These are phyloP conservation scores for Dactylonectria macrodidyma DNA, from an alignment of 2,329 filamentous ascomycete species.

Conservation along the genomic window DNA sequence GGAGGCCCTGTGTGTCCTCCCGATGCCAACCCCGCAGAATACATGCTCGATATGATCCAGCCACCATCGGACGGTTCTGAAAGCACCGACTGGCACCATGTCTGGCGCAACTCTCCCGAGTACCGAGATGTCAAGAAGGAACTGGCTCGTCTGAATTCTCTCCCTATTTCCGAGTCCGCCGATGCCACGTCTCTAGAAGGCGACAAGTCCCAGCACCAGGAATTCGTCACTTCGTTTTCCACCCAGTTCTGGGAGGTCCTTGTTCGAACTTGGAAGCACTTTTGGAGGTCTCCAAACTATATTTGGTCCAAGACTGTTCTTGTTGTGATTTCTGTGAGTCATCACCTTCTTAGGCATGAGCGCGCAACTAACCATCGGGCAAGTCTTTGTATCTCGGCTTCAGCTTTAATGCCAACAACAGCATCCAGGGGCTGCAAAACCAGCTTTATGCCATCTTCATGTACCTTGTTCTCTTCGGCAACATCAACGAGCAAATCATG, in stretches of 20 bases:
- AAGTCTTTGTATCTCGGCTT: conserved; percentile 75
- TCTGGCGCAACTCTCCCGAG: conserved; percentile 58
- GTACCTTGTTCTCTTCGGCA: conserved; percentile 76
- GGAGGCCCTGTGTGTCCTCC: conserved; percentile 68
- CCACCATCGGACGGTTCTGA: conserved; percentile 51
- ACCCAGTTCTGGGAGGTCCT: conserved; percentile 54
- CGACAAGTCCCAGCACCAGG: conserved; percentile 46
- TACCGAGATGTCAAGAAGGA: conserved; percentile 46
- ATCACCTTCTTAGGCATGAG: accelerated
- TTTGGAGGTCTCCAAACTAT: conserved; percentile 66
- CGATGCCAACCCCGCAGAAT: conserved; percentile 76
- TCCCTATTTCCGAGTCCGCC: not conserved
- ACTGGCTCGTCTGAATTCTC: conserved; percentile 35
- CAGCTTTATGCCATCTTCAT: conserved; percentile 80
- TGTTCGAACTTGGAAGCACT: conserved; percentile 55
- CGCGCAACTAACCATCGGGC: not conserved
- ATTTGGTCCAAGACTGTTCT: conserved; percentile 69
- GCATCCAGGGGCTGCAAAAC: conserved; percentile 76
- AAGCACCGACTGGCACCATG: conserved; percentile 62
- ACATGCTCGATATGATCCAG: conserved; percentile 68
- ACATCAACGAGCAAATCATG: conserved; percentile 75
- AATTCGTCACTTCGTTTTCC: conserved; percentile 50
- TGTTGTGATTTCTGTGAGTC: conserved; percentile 40
- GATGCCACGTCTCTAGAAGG: not conserved
- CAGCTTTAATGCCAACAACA: conserved; percentile 69